Evolutionary conservation across 345 rosid species (phyloP), one percentile per base, ranked within the genome.

Genomic region (Passiflora organensis): DNA sequence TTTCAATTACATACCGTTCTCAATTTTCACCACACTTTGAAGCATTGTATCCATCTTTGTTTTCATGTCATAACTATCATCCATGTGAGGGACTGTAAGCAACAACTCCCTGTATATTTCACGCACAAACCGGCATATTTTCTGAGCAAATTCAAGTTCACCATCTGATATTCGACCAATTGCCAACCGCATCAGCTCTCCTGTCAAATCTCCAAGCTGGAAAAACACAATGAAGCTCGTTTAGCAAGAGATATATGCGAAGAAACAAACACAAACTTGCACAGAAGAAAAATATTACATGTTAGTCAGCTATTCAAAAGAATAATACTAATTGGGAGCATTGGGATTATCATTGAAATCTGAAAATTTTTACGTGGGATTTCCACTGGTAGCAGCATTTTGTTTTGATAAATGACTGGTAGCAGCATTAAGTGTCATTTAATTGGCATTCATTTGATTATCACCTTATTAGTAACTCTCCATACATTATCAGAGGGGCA

Each of bases 131-230:
- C 58, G 62, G 53, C 99, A 86, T 54, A 89, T 89, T 67, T 79
- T 70, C 79, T 84, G 70, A 4, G 95, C 89, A 49, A 60, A 93
- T 58, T 89, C 94, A 41, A 85, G 72, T 66, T 93, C 95, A 51
- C 88, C 91, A 56, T 93, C 94, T 51, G 97, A 93, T 74, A 93
- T 79, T 47, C 86, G 73, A 55, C 96, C 91, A 37, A 93, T 86
- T 9, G 99, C 99, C 83, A 93, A 65, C 45, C 97, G 60, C 99
- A 93, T 93, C 66, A 93, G 75, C 70, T 93, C 99, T 68, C 99
- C 99, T 24, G 99, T 93, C 78, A 89, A 65, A 71, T 93, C 99
- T 17, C 97, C 96, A 74, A 93, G 79, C 96, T 93, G 62, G 25
- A 63, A 12, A 55, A 18, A 20, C 42, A 56, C 34, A 15, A 32